A percentile compares a stretch with the other conserved stretches of the same genome.
Conservation (phyloP, 306 rosid species). For the Vigna mungo region DNA sequence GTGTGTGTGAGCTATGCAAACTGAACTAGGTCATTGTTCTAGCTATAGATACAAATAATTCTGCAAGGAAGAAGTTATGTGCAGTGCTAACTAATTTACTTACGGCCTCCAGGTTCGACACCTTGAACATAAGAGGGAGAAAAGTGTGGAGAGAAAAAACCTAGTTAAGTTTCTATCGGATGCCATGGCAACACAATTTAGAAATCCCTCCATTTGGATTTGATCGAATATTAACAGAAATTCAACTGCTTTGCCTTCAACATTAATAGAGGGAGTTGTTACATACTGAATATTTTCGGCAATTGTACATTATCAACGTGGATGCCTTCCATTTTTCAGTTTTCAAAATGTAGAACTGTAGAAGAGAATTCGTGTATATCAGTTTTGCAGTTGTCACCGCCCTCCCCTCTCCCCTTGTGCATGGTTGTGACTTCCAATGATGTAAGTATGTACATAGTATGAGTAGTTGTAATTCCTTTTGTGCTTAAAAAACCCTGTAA, state of each 20-base stretch:
- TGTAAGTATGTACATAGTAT: slow-evolving; percentile 42
- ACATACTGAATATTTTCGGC: slow-evolving; percentile 13
- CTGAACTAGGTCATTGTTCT: slow-evolving; percentile 24
- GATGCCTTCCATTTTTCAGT: slow-evolving; percentile 19
- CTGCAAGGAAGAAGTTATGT: background rate
- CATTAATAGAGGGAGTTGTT: slow-evolving; percentile 22
- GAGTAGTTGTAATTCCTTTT: slow-evolving; percentile 27
- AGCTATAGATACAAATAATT: slow-evolving; percentile 18
- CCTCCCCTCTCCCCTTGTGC: background rate
- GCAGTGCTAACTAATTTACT: slow-evolving; percentile 17
- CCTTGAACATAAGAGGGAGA: slow-evolving; percentile 87
- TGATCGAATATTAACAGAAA: slow-evolving; percentile 41
- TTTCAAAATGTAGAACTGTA: background rate
- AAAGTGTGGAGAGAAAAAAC: slow-evolving; percentile 63
- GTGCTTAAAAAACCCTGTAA: background rate
- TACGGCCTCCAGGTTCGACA: slow-evolving; percentile 79
- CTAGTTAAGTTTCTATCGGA: slow-evolving; percentile 73
- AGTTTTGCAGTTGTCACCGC: slow-evolving; percentile 36
- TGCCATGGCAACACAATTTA: slow-evolving; percentile 80
- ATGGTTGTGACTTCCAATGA: slow-evolving; percentile 19
- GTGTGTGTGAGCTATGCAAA: background rate
- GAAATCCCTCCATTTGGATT: slow-evolving; percentile 83
- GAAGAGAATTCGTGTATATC: slow-evolving; percentile 31
- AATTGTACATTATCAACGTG: slow-evolving; percentile 13
- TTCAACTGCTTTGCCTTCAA: slow-evolving; percentile 36